Base-by-base conservation (phyloP, 345 rosid species). In the Theobroma cacao region DNA sequence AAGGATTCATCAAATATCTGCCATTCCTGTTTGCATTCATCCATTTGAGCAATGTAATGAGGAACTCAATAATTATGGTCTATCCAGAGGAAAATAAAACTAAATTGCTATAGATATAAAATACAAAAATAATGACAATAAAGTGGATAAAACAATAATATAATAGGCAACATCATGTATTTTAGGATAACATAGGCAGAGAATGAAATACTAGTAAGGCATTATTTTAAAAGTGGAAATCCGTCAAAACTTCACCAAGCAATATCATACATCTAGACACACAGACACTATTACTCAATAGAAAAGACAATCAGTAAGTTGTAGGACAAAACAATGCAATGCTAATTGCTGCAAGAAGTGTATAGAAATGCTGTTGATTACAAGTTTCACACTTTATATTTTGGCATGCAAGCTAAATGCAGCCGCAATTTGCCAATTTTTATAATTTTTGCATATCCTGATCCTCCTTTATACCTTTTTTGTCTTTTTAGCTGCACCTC, bases 21-120 rank as follows among this genome's bases (percentile, higher is more conserved):
- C 60, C 38, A 31, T 67, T 74, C 45, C 62, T 22, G 79, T 20
- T 78, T 47, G 55, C 31, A 76, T 75, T 67, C 34, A 77, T 56
- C 59, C 76, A 76, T 55, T 70, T 58, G 47, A 36, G 41, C 80
- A 80, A 71, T 47, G 30, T 68, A 69, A 64, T 65, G 45, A 48
- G 75, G 12, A 80, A 59, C 5, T 45, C 68, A 43, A n/a, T 59
- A 26, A 22, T 60, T 52, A 48, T 50, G 5, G 65, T 36, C 52
- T 38, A 26, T 61, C 36, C 43, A 41, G 24, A 9, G 36, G 41
- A 20, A 77, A 77, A 60, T n/a, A 20, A 53, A n/a, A 53, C 3
- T 22, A 10, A 31, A 22, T 70, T 71, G 13, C 17, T 4, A 62
- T 38, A 52, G 45, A 75, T 55, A 52, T 22, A 26, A 40, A 48